phyloP scores from a whole-genome alignment of 139 green algal genomes.

The Ettlia oleoabundans region DNA sequence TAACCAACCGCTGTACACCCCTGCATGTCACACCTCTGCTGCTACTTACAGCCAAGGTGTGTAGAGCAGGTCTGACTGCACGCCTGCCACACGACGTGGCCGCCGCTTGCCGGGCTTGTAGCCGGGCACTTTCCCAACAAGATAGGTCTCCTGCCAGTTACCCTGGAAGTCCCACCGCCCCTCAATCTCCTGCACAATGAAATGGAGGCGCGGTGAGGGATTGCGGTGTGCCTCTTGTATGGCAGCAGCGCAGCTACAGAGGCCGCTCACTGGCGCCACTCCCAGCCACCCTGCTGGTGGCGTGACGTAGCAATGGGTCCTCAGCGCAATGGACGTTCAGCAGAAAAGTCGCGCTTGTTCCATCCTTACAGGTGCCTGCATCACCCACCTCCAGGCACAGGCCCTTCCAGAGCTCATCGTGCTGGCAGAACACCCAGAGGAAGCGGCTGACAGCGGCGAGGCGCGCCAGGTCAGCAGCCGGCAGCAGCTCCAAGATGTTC shows the following conservation, averaged over 20 bases:
- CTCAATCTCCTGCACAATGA: constrained; percentile 43
- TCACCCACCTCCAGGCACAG: constrained; percentile 76
- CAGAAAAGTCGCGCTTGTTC: too few relatives aligned
- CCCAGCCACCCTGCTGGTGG: too few relatives aligned
- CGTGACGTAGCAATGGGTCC: too few relatives aligned
- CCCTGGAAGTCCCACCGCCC: constrained; percentile 44
- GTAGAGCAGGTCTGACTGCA: constrained; percentile 90
- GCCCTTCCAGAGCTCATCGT: constrained; percentile 91
- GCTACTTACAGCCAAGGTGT: constrained; percentile 78
- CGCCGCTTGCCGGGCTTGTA: background rate
- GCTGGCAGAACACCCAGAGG: constrained; percentile 82
- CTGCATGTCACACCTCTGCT: too few relatives aligned
- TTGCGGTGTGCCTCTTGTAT: too few relatives aligned
- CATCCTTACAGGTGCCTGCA: background rate
- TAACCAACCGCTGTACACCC: too few relatives aligned
- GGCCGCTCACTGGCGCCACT: too few relatives aligned
- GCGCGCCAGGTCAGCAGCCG: constrained; percentile 51
- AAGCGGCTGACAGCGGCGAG: constrained; percentile 59
- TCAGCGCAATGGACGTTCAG: too few relatives aligned
- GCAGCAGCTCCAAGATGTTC: constrained; percentile 63
- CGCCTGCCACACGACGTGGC: constrained; percentile 27
- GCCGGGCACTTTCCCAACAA: background rate
- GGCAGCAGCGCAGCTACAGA: too few relatives aligned
- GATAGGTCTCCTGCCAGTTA: constrained; percentile 71
- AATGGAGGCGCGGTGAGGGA: too few relatives aligned